Evolutionary conservation across 257 asterid genomes (phyloP).

Genomic region (Gardenia jasminoides): DNA sequence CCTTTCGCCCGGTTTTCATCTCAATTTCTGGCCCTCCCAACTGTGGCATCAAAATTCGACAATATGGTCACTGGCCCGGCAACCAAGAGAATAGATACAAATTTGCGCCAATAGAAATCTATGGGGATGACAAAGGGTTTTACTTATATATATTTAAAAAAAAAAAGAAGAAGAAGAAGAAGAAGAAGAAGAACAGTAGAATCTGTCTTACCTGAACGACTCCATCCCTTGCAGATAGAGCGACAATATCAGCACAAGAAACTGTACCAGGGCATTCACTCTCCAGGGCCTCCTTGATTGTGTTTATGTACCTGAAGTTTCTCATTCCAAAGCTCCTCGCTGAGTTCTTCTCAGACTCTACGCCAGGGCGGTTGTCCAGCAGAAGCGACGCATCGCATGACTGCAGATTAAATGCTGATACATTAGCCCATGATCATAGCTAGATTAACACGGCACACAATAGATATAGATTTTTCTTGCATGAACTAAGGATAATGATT

Average conservation of each 20-base stretch:
- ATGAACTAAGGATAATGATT: neutral
- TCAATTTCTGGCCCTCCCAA: slow-evolving; percentile 63
- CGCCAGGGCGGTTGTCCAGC: slow-evolving; percentile 42
- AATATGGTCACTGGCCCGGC: neutral
- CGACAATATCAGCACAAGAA: slow-evolving; percentile 88
- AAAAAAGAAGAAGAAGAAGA: no score
- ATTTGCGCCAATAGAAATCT: no score
- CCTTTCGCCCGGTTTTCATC: slow-evolving; percentile 78
- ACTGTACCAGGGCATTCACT: slow-evolving; percentile 63
- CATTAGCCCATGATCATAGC: neutral
- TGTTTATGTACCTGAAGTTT: slow-evolving; percentile 57
- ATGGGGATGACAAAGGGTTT: neutral
- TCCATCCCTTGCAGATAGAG: slow-evolving; percentile 83
- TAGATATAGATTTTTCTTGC: neutral
- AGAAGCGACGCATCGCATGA: slow-evolving; percentile 86
- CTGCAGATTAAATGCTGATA: slow-evolving; percentile 20
- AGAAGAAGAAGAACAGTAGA: no score
- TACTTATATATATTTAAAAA: no score
- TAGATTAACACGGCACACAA: no score
- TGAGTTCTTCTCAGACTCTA: slow-evolving; percentile 59
- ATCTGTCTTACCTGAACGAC: slow-evolving; percentile 47
- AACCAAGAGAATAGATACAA: neutral
- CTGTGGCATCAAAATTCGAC: slow-evolving; percentile 25
- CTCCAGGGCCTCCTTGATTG: slow-evolving; percentile 65
- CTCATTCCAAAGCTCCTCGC: slow-evolving; percentile 69